Base-by-base conservation (phyloP, 1,284 basidiomycete genomes). In the Leccinum griseonigrum region DNA sequence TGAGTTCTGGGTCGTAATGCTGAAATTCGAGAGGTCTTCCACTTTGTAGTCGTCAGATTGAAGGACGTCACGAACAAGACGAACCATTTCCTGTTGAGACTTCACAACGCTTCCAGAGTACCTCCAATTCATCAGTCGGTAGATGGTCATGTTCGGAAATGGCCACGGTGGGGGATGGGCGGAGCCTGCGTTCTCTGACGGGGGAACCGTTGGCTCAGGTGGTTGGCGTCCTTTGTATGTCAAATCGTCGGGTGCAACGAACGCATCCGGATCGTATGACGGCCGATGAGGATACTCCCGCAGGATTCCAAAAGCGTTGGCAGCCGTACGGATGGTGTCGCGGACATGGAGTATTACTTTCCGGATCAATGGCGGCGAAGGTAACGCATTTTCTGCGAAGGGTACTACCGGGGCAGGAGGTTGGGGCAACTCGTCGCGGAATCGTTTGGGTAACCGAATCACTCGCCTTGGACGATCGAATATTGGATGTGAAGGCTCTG, bases 241-340 rank as follows among this genome's bases (percentile, higher is more conserved):
- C 13, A 57, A 8, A 14, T 13, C 46, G 0, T 48, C 46, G 10
- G 18, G 43, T 3, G 56, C 1, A 34, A 70, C 56, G 16, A 52
- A 31, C 0, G 62, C 46, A 26, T 71, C 68, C 2, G 70, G 69
- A 59, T 71, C 67, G 60, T 68, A 68, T 0, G 69, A 69, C 28
- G 70, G 71, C 1, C 63, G 57, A 53, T 71, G 61, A 1, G 43
- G 60, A 54, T 73, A 73, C 1, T 68, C 60, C 0, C 63, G 59
- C n/a, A 59, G 56, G 22, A 71, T 54, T 3, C 70, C 65, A 56
- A 73, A 73, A 13, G 31, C 46, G 52, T 72, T 69, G 1, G 60
- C 7, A 2, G 38, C 56, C 11, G 71, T 68, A 0, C 46, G 52
- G 34, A 73, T 60, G 2, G 60, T 59, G 54, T 71, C 66, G 2